Evolutionary conservation across 768 basidiomycete genomes (phyloP).

Genomic region (Boletus barrowsii): DNA sequence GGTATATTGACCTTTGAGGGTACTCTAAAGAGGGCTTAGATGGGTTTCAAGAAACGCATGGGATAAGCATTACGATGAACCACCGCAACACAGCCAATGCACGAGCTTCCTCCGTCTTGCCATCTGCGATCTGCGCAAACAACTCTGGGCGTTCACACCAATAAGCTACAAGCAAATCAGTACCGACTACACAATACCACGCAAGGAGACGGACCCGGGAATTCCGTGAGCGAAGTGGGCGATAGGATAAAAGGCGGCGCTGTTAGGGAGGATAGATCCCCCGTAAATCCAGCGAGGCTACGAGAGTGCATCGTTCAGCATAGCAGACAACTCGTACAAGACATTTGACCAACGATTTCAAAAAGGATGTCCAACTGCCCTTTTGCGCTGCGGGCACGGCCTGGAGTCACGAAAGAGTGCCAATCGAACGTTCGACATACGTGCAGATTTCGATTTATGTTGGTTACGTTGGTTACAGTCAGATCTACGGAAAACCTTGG

Average conservation of each 20-base stretch:
- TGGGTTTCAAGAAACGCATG: constrained; percentile 1
- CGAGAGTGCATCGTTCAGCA: constrained; percentile 2
- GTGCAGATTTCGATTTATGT: constrained; percentile 31
- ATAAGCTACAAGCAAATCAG: constrained; percentile 57
- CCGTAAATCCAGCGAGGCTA: constrained; percentile 83
- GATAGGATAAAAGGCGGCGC: constrained; percentile 92
- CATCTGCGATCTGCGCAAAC: constrained; percentile 84
- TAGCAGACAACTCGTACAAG: background rate
- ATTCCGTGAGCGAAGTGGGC: constrained; percentile 87
- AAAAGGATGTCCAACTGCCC: constrained; percentile 83
- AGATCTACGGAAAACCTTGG: constrained; percentile 22
- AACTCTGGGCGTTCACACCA: constrained; percentile 95
- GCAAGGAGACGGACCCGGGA: constrained; percentile 58
- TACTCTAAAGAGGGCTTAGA: constrained; percentile 50
- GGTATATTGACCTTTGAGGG: constrained; percentile 93
- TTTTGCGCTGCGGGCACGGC: constrained; percentile 84
- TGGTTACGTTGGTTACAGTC: constrained; percentile 21
- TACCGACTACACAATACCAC: background rate
- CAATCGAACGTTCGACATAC: constrained; percentile 32
- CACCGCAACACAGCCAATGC: constrained; percentile 82
- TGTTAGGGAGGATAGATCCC: constrained; percentile 81
- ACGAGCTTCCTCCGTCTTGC: constrained; percentile 67
- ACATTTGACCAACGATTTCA: constrained; percentile 70
- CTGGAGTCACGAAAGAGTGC: constrained; percentile 29
- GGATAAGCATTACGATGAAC: constrained; percentile 70